Evolutionary conservation across 179 eudicot species (phyloP).

Genomic region (Spergularia azorica): DNA sequence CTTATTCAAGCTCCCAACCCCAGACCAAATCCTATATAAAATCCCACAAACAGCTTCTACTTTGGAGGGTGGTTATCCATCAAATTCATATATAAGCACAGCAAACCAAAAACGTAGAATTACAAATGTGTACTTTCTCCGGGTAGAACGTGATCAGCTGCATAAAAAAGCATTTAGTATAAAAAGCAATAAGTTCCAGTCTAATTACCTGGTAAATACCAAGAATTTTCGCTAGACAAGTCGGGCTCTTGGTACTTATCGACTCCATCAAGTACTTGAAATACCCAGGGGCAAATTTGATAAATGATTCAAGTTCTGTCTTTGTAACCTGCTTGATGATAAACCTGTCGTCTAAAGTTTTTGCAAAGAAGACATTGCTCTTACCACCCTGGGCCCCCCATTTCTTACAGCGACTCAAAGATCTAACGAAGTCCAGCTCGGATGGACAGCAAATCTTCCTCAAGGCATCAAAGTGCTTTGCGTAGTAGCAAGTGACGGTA

Average conservation of each 20-base stretch:
- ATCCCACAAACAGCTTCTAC: too few species aligned
- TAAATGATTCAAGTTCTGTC: slow-evolving; percentile 95
- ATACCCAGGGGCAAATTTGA: slow-evolving; percentile 83
- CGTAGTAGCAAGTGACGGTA: slow-evolving; percentile 81
- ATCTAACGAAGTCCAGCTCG: slow-evolving; percentile 76
- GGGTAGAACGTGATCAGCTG: neutral
- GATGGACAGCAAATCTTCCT: slow-evolving; percentile 90
- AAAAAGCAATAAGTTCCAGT: slow-evolving; percentile 3
- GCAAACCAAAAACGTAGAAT: neutral
- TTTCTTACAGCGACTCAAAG: slow-evolving; percentile 94
- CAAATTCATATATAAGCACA: too few species aligned
- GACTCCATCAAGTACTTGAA: slow-evolving; percentile 85
- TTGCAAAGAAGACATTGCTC: slow-evolving; percentile 96
- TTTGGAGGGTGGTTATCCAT: too few species aligned
- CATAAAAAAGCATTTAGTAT: neutral
- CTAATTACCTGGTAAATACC: slow-evolving; percentile 93
- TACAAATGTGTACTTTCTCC: neutral
- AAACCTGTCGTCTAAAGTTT: slow-evolving; percentile 90
- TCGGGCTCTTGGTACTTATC: slow-evolving; percentile 83
- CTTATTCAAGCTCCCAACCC: neutral
- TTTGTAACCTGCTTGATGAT: slow-evolving; percentile 97
- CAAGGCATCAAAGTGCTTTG: slow-evolving; percentile 84
- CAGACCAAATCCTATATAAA: neutral
- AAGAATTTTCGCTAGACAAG: slow-evolving; percentile 91
- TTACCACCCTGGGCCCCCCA: slow-evolving; percentile 99